phyloP scores from a whole-genome alignment of 176 grass and related monocot genomes.

The Triticum aestivum region DNA sequence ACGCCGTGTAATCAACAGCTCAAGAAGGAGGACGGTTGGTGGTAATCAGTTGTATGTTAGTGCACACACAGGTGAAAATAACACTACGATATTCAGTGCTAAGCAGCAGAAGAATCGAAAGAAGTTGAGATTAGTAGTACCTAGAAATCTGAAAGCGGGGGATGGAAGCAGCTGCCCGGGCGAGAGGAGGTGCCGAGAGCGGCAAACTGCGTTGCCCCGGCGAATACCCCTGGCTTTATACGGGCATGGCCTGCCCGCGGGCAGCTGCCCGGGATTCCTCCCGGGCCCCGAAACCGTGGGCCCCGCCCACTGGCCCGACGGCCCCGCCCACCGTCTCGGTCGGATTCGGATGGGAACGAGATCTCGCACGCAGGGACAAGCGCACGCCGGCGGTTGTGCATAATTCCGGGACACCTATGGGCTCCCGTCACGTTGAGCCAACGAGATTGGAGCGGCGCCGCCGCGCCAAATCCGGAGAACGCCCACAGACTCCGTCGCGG shows the following conservation, averaged over 20 bases:
- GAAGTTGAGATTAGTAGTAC: not conserved
- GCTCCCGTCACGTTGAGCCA: not conserved
- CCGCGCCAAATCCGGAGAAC: not conserved
- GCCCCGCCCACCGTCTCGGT: not conserved
- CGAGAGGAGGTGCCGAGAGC: conserved; percentile 19
- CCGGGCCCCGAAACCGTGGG: not conserved
- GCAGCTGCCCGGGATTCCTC: conserved; percentile 46
- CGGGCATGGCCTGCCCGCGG: conserved; percentile 16
- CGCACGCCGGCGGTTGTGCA: not conserved
- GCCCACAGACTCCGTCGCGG: not conserved
- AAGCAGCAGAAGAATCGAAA: not conserved
- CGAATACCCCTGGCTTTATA: conserved; percentile 44
- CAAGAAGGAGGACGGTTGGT: no score
- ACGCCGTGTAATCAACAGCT: no score
- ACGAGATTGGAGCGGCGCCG: not conserved
- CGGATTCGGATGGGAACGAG: not conserved
- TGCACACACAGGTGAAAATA: not conserved
- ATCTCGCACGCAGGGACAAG: not conserved
- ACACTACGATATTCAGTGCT: not conserved
- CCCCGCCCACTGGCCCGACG: not conserved
- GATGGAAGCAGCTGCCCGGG: not conserved
- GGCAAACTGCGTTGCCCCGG: conserved; percentile 44
- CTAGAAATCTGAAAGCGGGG: not conserved
- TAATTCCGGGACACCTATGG: no score
- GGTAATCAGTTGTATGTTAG: not conserved